Evolutionary conservation across 2,329 filamentous ascomycete genomes (phyloP).

Genomic region (Aspergillus terreus): DNA sequence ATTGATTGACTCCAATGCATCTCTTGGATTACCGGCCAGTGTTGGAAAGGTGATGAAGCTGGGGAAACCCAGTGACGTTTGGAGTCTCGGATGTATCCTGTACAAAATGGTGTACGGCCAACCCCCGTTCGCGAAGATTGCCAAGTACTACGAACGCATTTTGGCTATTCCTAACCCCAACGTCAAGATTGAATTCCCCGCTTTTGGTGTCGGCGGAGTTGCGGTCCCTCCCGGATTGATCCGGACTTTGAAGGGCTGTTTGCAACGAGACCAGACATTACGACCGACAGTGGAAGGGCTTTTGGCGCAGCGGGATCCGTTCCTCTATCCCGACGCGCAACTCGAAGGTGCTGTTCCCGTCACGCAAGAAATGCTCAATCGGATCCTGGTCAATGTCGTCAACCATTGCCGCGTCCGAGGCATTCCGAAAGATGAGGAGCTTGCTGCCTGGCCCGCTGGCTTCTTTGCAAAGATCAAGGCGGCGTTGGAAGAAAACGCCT

Average conservation of each 20-base stretch:
- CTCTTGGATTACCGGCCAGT: slow-evolving; percentile 46
- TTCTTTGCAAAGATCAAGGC: slow-evolving; percentile 48
- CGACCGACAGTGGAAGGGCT: slow-evolving; percentile 57
- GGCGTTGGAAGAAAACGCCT: slow-evolving; percentile 40
- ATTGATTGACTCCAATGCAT: slow-evolving; percentile 78
- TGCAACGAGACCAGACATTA: slow-evolving; percentile 55
- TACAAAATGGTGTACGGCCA: slow-evolving; percentile 98
- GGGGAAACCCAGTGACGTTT: slow-evolving; percentile 92
- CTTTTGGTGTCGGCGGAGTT: slow-evolving; percentile 45
- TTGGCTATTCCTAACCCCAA: slow-evolving; percentile 50
- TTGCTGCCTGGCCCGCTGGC: slow-evolving; percentile 45
- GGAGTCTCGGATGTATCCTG: slow-evolving; percentile 92
- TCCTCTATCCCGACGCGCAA: slow-evolving; percentile 54
- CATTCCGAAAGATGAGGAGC: slow-evolving; percentile 55
- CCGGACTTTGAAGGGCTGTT: slow-evolving; percentile 54
- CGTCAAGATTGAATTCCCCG: slow-evolving; percentile 46
- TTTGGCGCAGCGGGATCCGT: slow-evolving; percentile 53
- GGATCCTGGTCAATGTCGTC: slow-evolving; percentile 58
- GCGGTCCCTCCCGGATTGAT: slow-evolving; percentile 54
- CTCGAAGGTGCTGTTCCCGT: slow-evolving; percentile 47
- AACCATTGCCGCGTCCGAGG: slow-evolving; percentile 57
- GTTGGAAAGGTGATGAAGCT: slow-evolving; percentile 81
- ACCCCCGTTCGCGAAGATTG: slow-evolving; percentile 90
- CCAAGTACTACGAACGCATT: slow-evolving; percentile 80
- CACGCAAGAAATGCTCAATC: slow-evolving; percentile 56